Evolutionary conservation across 345 rosid genomes (phyloP), one percentile per base, ranked within the genome.

Genomic region (Euphorbia peplus): DNA sequence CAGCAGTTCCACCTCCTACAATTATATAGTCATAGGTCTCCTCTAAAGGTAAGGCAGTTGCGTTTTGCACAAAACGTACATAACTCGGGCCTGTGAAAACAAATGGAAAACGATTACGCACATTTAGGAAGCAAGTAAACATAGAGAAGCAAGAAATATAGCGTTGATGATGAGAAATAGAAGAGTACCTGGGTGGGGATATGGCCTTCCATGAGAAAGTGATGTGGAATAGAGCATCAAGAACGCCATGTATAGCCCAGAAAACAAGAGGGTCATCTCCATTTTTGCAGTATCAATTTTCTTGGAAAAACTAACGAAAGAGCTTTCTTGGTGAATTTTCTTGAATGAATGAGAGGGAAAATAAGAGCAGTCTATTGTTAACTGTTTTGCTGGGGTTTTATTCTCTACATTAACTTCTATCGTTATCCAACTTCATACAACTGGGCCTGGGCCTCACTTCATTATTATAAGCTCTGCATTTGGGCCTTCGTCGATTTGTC

Each of bases 1-100:
- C 98, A 1, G 91, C 87, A 4, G 98, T 93, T 48, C 97, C 98
- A 11, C 96, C 97, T 59, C 97, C 98, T 8, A 89, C 86, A 46
- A 93, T 77, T 66, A 93, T 81, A 90, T 87, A 93, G 54, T 93
- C 97, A 61, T 91, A 93, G 74, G 81, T 85, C 61, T 89, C 91
- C 63, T 86, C 97, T 7, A 88, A 63, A 4, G 97, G 87, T 39
- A 90, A 86, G 4, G 82, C 84, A 1, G 96, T 87, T 9, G 93
- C 93, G 63, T 93, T 93, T 9, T 68, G 16, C 35, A 86, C 84
- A 65, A 90, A 89, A 71, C 80, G 83, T 75, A 80, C 73, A 83
- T 83, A 93, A 51, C 35, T 62, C 37, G 98, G 87, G 0, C 56
- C 98, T 86, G 88, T 68, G 59, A 47, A n/a, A n/a, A 70, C 54